Evolutionary conservation across 2,329 filamentous ascomycete species (phyloP).

Genomic region (Colletotrichum horii): DNA sequence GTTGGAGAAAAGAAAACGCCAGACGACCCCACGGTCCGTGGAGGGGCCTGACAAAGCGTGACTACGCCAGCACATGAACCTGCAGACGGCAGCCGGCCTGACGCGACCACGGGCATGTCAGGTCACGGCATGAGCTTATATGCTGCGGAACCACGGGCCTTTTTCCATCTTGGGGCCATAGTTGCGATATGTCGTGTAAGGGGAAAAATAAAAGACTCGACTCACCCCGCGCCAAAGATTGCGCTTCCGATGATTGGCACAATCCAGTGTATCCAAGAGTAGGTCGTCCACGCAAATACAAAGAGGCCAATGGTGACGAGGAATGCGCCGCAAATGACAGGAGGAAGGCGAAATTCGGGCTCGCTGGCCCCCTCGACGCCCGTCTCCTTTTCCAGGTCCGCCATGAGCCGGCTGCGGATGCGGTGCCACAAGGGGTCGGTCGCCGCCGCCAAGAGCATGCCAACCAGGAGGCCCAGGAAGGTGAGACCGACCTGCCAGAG

Average conservation of each 20-base stretch:
- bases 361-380: slow-evolving; percentile 67
- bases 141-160: slow-evolving; percentile 8
- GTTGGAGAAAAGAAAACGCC: slow-evolving; percentile 29
- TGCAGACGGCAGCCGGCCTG: background rate
- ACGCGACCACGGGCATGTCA: slow-evolving; percentile 7
- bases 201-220: slow-evolving; percentile 25
- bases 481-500: slow-evolving; percentile 81
- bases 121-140: background rate
- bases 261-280: slow-evolving; percentile 76
- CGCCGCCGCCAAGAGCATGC: slow-evolving; percentile 68
- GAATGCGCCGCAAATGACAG: slow-evolving; percentile 75
- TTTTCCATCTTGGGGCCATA: slow-evolving; percentile 15
- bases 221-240: slow-evolving; percentile 75
- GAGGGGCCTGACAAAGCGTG: slow-evolving; percentile 35
- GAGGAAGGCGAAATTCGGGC: slow-evolving; percentile 85
- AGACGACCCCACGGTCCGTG: slow-evolving; percentile 19
- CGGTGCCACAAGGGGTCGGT: slow-evolving; percentile 71
- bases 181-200: slow-evolving; percentile 19
- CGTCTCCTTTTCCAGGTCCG: slow-evolving; percentile 54
- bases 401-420: slow-evolving; percentile 63
- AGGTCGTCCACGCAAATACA: slow-evolving; percentile 88
- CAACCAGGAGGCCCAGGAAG: slow-evolving; percentile 74
- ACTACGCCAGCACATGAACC: slow-evolving; percentile 23
- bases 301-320: slow-evolving; percentile 84
- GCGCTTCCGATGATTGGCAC: slow-evolving; percentile 74